Conservation (phyloP, 208 protist genomes). For the Acanthamoeba polyphaga region DNA sequence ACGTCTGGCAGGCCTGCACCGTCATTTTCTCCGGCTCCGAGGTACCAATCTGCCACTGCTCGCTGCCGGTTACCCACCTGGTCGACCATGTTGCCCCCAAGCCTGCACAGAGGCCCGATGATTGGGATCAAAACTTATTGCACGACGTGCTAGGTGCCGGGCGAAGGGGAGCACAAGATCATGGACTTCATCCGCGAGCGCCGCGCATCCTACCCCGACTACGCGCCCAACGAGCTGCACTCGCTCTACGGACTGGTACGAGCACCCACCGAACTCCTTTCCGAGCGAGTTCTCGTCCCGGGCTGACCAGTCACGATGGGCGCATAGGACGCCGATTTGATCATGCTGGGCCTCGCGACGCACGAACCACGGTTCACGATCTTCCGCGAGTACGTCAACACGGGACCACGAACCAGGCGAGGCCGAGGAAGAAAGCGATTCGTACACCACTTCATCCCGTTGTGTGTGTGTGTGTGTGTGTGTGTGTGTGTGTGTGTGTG, state of each 20-base stretch:
- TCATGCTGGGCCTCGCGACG: conserved; percentile 96
- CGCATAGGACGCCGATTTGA: conserved; percentile 95
- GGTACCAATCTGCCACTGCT: background rate
- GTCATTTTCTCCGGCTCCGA: conserved; percentile 38
- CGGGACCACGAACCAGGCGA: background rate
- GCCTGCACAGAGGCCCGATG: too few relatives aligned
- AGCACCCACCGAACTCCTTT: background rate
- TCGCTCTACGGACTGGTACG: conserved; percentile 46
- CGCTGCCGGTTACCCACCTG: too few relatives aligned
- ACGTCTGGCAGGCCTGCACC: conserved; percentile 9
- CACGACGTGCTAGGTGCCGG: conserved; percentile 49
- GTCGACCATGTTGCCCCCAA: too few relatives aligned
- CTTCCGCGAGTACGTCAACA: conserved; percentile 88
- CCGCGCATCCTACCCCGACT: background rate
- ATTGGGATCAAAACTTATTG: too few relatives aligned
- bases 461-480: too few relatives aligned
- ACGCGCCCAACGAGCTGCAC: conserved; percentile 21
- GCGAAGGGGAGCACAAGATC: conserved; percentile 85
- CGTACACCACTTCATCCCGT: background rate
- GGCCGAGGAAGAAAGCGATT: background rate
- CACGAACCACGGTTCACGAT: conserved; percentile 92
- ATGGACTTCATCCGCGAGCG: conserved; percentile 81
- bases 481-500: too few relatives aligned
- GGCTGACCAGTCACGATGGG: too few relatives aligned
- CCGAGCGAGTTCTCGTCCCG: background rate